Conservation (phyloP, 1,284 basidiomycete genomes). For the Rhodotorula glutinis region DNA sequence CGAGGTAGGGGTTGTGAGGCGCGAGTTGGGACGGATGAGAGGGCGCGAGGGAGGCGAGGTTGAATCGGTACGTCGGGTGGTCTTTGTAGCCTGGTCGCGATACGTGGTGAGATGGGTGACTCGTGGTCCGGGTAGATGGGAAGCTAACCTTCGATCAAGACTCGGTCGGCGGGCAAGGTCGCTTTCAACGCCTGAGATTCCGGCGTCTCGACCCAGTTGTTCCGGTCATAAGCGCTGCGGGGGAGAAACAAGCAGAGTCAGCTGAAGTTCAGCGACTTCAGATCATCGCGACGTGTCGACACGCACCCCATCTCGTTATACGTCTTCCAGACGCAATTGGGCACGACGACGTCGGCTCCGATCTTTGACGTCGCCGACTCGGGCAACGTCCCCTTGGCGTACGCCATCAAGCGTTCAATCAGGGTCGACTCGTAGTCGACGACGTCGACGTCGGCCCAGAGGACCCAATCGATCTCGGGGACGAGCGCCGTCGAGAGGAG, state of each 20-base stretch:
- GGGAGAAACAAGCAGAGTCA: not conserved
- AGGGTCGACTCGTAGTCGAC: conserved; percentile 26
- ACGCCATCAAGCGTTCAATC: conserved; percentile 17
- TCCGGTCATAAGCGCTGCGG: conserved; percentile 31
- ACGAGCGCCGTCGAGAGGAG: conserved; percentile 18
- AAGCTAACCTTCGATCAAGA: conserved; percentile 27
- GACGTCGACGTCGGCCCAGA: conserved; percentile 35
- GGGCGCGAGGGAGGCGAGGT: conserved; percentile 29
- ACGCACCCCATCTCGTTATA: conserved; percentile 37
- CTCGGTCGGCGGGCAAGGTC: not conserved
- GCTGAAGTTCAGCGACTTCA: no score
- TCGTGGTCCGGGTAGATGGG: not conserved
- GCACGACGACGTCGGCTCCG: conserved; percentile 30
- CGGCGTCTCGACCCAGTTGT: conserved; percentile 35
- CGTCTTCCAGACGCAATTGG: conserved; percentile 37
- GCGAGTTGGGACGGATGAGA: conserved; percentile 4
- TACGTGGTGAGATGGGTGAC: not conserved
- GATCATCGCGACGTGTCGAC: no score
- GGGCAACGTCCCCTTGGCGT: not conserved
- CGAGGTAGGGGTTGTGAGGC: conserved; percentile 4
- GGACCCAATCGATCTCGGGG: conserved; percentile 28
- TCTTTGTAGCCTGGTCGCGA: conserved; percentile 20
- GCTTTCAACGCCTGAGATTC: conserved; percentile 18
- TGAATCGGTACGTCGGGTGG: conserved; percentile 24
- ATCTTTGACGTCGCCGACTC: not conserved